Percentiles rank a stretch among this genome's conserved stretches.
phyloP scores from a whole-genome alignment of 768 basidiomycete species.

The Harrya chromipes region DNA sequence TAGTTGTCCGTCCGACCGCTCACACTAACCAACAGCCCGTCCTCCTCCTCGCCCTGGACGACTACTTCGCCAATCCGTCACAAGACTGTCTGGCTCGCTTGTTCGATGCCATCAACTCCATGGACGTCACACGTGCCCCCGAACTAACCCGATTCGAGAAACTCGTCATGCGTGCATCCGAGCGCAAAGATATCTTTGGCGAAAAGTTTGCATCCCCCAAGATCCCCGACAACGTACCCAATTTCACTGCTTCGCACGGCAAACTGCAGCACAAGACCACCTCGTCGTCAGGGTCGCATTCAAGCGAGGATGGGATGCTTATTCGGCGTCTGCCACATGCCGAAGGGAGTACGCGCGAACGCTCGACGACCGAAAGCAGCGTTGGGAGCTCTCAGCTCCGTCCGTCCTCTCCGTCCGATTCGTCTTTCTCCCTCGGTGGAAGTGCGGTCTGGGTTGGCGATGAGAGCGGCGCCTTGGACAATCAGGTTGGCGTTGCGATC shows the following conservation, averaged over 20 bases:
- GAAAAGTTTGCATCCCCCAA: constrained; percentile 62
- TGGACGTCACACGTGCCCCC: constrained; percentile 82
- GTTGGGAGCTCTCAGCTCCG: constrained; percentile 30
- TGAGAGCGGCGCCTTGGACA: constrained; percentile 55
- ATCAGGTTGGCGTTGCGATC: constrained; percentile 33
- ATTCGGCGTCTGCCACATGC: constrained; percentile 30
- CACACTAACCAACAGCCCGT: constrained; percentile 61
- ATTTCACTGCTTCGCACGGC: constrained; percentile 9
- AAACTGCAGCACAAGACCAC: constrained; percentile 44
- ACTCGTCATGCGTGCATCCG: constrained; percentile 83
- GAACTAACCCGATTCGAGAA: constrained; percentile 78
- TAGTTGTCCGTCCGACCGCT: neutral
- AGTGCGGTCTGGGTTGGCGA: constrained; percentile 85
- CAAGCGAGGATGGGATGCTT: constrained; percentile 67
- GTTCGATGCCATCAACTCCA: constrained; percentile 90
- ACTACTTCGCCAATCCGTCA: constrained; percentile 88
- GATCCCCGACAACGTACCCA: constrained; percentile 15
- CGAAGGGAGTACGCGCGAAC: constrained; percentile 35
- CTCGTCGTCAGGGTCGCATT: constrained; percentile 58
- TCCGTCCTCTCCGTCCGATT: constrained; percentile 62
- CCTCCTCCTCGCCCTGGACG: constrained; percentile 89
- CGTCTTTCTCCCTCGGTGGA: constrained; percentile 74
- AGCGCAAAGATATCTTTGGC: constrained; percentile 87
- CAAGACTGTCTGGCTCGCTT: constrained; percentile 87
- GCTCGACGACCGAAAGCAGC: constrained; percentile 41